Evolutionary conservation across 768 basidiomycete genomes (phyloP), one percentile per base, ranked within the genome.

Genomic region (Termitomyces titanicus): DNA sequence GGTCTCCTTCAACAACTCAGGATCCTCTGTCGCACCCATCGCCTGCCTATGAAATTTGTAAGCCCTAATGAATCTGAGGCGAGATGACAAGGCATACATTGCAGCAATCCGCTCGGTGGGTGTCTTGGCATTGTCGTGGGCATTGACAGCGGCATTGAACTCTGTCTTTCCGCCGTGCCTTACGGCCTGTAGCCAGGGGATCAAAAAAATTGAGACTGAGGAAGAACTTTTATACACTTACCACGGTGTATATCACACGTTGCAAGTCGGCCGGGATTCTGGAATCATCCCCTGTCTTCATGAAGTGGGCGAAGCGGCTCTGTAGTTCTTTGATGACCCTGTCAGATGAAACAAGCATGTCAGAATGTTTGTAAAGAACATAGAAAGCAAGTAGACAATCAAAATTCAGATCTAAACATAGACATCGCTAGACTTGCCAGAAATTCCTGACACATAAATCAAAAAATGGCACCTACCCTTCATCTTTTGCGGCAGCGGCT

Each of bases 241-340:
- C 87, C 48, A 71, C 75, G 27, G 66, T 61, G 68, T 77, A 86
- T 39, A 82, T 82, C 39, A 78, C 70, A 27, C 74, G 64, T 61
- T 88, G 80, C 44, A 98, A 71, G 71, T 98, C 95, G 25, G 84
- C 80, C 7, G 92, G 91, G 60, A 98, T 91, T 51, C 70, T 75
- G 0, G 86, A 86, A 62, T 88, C 83, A 64, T 96, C 89, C 8
- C 83, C 82, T 13, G 84, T 89, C 56, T 82, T 77, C 62, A 88
- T 68, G 66, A 85, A 92, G 27, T 80, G 72, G 34, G 75, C 72
- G 75, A 97, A 98, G 53, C 91, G 85, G 24, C 72, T 71, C 61
- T 77, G 73, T 48, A 96, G 74, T 65, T 92, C 89, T 45, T 79
- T 74, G 60, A 96, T 69, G n/a, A 90, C 87, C 45, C 90, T 94